Evolutionary conservation across 2,329 filamentous ascomycete species (phyloP).

Genomic region (Aspergillus sergii): DNA sequence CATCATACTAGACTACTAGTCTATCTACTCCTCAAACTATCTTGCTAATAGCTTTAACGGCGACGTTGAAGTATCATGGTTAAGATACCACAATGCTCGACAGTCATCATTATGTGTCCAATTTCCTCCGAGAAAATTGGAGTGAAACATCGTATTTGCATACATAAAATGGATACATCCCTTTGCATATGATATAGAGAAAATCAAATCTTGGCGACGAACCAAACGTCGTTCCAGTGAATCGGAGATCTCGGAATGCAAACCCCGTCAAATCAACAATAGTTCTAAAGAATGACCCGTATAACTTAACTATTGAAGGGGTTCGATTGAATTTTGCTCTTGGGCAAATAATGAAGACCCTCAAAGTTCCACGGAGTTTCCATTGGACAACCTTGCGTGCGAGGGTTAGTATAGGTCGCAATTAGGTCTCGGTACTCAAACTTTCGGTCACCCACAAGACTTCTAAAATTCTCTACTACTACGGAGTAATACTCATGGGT

Average conservation of each 20-base stretch:
- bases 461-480: neutral
- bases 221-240: neutral
- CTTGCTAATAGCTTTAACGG: neutral
- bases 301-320: neutral
- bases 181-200: neutral
- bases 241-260: slow-evolving; percentile 14
- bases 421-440: neutral
- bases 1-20: neutral
- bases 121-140: neutral
- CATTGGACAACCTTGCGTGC: neutral
- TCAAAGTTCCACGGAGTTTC: neutral
- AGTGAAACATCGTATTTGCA: neutral
- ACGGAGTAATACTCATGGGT: too few relatives aligned
- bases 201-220: slow-evolving; percentile 1
- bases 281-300: neutral
- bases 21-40: neutral
- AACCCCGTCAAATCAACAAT: neutral
- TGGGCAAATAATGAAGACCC: neutral
- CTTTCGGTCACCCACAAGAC: neutral
- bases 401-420: neutral
- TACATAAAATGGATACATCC: neutral
- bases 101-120: neutral
- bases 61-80: neutral
- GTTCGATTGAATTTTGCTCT: neutral
- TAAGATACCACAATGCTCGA: neutral